These are phyloP conservation scores for Corymbia calophylla DNA, from an alignment of 441 rosid genomes.

Conservation along the genomic window DNA sequence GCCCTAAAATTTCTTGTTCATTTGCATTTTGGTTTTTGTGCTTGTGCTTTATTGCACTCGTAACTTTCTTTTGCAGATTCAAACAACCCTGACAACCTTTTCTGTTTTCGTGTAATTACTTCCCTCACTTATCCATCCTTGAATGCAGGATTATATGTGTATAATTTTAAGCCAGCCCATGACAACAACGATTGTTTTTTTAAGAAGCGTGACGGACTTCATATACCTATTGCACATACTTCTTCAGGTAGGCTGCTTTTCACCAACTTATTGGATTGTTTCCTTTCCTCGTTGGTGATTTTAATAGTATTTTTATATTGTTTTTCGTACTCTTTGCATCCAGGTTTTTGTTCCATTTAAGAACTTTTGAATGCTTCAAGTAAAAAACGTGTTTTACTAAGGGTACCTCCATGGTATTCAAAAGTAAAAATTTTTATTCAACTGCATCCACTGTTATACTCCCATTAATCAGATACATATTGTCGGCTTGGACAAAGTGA, in stretches of 20 bases:
- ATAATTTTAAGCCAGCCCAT: slow-evolving; percentile 37
- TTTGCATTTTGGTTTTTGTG: background rate
- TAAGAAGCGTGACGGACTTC: slow-evolving; percentile 60
- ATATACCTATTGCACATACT: slow-evolving; percentile 60
- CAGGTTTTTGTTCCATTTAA: background rate
- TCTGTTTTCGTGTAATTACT: background rate
- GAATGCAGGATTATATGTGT: slow-evolving; percentile 51
- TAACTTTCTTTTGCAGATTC: background rate
- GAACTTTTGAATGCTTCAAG: background rate
- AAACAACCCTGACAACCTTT: background rate
- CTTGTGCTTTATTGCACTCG: background rate
- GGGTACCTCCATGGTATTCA: background rate
- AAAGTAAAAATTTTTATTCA: background rate
- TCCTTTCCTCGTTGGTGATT: background rate
- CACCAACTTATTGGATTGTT: background rate
- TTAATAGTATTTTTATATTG: background rate
- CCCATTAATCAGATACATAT: background rate
- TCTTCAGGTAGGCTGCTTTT: slow-evolving; percentile 58
- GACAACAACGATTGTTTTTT: slow-evolving; percentile 39
- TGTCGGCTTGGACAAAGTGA: background rate
- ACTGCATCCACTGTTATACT: background rate
- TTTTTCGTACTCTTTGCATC: background rate
- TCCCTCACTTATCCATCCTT: background rate
- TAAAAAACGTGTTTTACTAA: background rate
- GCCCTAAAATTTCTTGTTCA: background rate